Conservation (phyloP, 495 filamentous ascomycete species). For the Neurospora sp. region DNA sequence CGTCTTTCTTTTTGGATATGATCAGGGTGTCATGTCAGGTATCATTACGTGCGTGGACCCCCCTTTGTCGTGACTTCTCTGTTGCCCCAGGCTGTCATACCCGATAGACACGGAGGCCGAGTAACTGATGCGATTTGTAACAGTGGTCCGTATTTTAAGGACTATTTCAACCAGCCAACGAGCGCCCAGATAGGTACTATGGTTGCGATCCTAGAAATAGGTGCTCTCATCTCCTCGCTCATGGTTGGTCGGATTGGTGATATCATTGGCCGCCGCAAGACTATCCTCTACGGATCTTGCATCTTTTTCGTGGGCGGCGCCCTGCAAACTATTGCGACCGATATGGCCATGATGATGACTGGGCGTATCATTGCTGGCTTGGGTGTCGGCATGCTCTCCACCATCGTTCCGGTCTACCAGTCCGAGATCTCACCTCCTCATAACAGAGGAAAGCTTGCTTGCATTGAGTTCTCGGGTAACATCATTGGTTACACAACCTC, state of each 20-base stretch:
- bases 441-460: slow-evolving; percentile 88
- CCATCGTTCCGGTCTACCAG: slow-evolving; percentile 96
- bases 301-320: slow-evolving; percentile 88
- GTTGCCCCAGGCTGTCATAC: neutral
- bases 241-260: slow-evolving; percentile 86
- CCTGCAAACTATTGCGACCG: slow-evolving; percentile 69
- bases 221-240: slow-evolving; percentile 83
- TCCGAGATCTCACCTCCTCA: slow-evolving; percentile 96
- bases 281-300: slow-evolving; percentile 87
- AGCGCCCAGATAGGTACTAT: slow-evolving; percentile 83
- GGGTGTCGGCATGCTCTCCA: slow-evolving; percentile 88
- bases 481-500: slow-evolving; percentile 91
- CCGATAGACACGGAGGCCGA: slow-evolving; percentile 3
- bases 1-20: slow-evolving; percentile 97
- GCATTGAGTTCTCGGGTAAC: slow-evolving; percentile 97
- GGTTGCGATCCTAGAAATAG: slow-evolving; percentile 91
- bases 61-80: neutral
- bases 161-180: slow-evolving; percentile 85
- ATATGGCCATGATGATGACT: slow-evolving; percentile 85
- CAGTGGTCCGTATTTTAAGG: slow-evolving; percentile 76
- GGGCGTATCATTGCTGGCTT: slow-evolving; percentile 88
- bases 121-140: slow-evolving; percentile 8
- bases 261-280: slow-evolving; percentile 78
- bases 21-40: slow-evolving; percentile 98
- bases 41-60: slow-evolving; percentile 79